A percentile compares a stretch with the other conserved stretches of the same genome.
phyloP scores from a whole-genome alignment of 1,284 basidiomycete species.

The Ceratobasidium sp. region DNA sequence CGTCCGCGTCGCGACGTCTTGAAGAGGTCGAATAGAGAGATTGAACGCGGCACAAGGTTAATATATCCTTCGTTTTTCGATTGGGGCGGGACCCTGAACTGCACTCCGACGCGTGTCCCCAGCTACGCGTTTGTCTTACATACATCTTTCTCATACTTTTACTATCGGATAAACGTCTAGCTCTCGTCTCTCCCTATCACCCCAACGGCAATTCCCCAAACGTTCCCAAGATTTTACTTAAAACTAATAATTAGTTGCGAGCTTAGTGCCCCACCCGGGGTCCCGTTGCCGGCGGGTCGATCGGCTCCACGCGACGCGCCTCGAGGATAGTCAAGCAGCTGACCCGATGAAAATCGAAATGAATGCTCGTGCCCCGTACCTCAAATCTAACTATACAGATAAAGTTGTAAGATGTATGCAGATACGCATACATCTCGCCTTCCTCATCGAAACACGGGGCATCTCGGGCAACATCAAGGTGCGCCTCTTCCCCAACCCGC shows the following conservation, averaged over 20 bases:
- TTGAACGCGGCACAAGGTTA: background rate
- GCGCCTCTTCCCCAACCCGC: slow-evolving; percentile 6
- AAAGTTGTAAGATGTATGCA: slow-evolving; percentile 1
- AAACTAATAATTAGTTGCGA: background rate
- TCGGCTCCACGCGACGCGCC: slow-evolving; percentile 35
- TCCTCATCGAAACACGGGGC: background rate
- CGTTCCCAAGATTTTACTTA: background rate
- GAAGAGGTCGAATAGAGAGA: slow-evolving; percentile 8
- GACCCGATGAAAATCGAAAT: slow-evolving; percentile 26
- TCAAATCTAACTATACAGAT: slow-evolving; percentile 12
- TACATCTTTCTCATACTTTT: background rate
- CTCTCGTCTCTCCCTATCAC: background rate
- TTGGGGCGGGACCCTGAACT: slow-evolving; percentile 43
- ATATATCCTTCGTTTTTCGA: slow-evolving; percentile 38
- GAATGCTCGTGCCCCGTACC: slow-evolving; percentile 29
- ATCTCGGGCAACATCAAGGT: slow-evolving; percentile 1
- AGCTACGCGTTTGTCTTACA: slow-evolving; percentile 18
- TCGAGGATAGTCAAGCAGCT: slow-evolving; percentile 31
- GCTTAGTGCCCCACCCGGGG: background rate
- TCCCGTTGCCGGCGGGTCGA: slow-evolving; percentile 13
- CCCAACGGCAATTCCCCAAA: slow-evolving; percentile 6
- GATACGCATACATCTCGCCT: background rate
- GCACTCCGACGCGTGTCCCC: slow-evolving; percentile 44
- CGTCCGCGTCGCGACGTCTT: background rate
- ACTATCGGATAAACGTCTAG: too few species aligned